Conservation (phyloP, 768 basidiomycete species). For the Kwoniella botswanensis region DNA sequence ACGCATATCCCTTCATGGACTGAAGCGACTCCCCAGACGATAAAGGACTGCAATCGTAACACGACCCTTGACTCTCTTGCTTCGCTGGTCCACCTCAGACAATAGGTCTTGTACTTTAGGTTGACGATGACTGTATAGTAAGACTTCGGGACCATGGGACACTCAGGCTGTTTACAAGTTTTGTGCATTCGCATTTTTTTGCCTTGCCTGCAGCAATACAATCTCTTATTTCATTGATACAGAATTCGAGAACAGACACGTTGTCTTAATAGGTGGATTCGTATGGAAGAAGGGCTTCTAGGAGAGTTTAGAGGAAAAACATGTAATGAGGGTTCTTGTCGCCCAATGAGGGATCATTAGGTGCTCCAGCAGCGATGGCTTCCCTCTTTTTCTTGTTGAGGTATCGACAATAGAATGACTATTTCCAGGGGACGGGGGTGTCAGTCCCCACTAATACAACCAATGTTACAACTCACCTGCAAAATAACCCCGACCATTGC, state of each 20-base stretch:
- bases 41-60: too few species aligned
- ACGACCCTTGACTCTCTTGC: too few species aligned
- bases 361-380: constrained; percentile 35
- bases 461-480: constrained; percentile 6
- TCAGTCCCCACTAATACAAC: not conserved
- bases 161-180: not conserved
- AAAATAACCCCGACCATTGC: constrained; percentile 7
- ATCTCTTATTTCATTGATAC: not conserved
- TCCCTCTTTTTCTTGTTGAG: constrained; percentile 28
- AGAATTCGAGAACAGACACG: not conserved
- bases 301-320: constrained; percentile 20
- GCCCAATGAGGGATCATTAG: constrained; percentile 40
- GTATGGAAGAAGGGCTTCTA: not conserved
- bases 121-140: too few species aligned
- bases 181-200: not conserved
- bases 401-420: constrained; percentile 9
- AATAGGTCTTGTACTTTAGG: too few species aligned
- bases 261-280: not conserved
- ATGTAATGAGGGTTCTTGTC: constrained; percentile 43
- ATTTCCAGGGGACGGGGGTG: not conserved
- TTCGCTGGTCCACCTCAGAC: too few species aligned
- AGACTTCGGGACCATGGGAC: not conserved
- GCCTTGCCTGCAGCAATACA: not conserved
- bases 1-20: too few species aligned
- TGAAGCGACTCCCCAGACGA: too few species aligned